These are phyloP conservation scores for Sporothrix phasma DNA, from an alignment of 2,329 filamentous ascomycete genomes.

Conservation along the genomic window DNA sequence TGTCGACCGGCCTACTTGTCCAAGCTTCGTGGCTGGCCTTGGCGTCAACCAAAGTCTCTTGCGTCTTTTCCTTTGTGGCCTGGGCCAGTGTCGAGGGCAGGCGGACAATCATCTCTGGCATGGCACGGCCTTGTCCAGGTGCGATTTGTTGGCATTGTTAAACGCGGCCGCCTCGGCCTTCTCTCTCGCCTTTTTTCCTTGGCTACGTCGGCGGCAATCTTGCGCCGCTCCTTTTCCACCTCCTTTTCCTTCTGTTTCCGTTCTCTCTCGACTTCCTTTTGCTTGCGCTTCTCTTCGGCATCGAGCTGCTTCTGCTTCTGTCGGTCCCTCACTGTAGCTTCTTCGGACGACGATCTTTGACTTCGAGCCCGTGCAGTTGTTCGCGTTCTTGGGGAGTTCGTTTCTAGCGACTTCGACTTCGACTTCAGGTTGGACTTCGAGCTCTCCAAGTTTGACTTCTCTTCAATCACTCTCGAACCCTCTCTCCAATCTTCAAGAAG, in stretches of 20 bases:
- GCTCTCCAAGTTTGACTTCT: no score
- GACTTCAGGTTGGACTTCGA: no score
- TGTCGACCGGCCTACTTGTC: slow-evolving; percentile 34
- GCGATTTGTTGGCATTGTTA: slow-evolving; percentile 62
- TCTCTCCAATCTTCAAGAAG: neutral
- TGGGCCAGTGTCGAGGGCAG: slow-evolving; percentile 48
- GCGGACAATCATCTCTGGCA: slow-evolving; percentile 68
- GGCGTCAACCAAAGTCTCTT: slow-evolving; percentile 41
- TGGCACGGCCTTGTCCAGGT: slow-evolving; percentile 64
- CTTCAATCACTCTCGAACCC: neutral
- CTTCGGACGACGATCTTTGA: neutral
- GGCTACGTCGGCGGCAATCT: slow-evolving; percentile 45
- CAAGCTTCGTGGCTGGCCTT: slow-evolving; percentile 38
- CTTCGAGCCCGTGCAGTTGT: neutral
- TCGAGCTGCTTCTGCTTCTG: slow-evolving; percentile 7
- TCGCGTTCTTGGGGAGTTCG: neutral
- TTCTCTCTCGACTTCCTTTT: slow-evolving; percentile 46
- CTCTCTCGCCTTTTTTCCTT: slow-evolving; percentile 54
- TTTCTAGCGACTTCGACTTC: slow-evolving; percentile 2
- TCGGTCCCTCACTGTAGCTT: neutral
- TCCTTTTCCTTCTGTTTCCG: slow-evolving; percentile 48
- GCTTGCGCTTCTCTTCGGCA: slow-evolving; percentile 35
- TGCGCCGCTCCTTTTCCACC: slow-evolving; percentile 45
- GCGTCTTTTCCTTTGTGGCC: slow-evolving; percentile 35
- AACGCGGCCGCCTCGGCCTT: slow-evolving; percentile 57